These are phyloP conservation scores for Pythium volutum DNA, from an alignment of 352 stramenopile genomes.

Conservation along the genomic window DNA sequence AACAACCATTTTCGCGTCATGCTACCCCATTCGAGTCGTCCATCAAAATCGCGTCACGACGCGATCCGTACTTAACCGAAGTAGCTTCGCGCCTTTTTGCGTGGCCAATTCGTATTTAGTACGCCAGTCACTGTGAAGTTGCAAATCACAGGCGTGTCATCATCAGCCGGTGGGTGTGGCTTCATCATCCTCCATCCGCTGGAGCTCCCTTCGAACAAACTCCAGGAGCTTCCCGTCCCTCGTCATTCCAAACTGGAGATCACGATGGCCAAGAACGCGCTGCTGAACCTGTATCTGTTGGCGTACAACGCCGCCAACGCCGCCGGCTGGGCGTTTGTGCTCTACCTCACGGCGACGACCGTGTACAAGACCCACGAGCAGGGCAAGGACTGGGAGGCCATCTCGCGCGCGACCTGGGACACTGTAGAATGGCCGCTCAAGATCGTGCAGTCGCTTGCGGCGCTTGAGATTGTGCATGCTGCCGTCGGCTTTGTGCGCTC, in stretches of 20 bases:
- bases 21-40: conserved; percentile 6
- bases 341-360: conserved; percentile 57
- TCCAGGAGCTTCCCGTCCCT: too few relatives aligned
- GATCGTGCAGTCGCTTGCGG: conserved; percentile 92
- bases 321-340: conserved; percentile 68
- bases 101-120: conserved; percentile 4
- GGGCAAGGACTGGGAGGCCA: conserved; percentile 49
- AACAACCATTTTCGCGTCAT: too few relatives aligned
- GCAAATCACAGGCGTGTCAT: conserved; percentile 21
- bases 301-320: conserved; percentile 70
- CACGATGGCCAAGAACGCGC: conserved; percentile 61
- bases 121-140: neutral
- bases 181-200: conserved; percentile 13
- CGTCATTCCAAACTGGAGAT: too few relatives aligned
- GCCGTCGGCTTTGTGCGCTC: conserved; percentile 94
- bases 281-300: conserved; percentile 72
- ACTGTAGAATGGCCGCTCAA: conserved; percentile 58
- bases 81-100: neutral
- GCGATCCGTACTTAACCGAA: conserved; percentile 15
- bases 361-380: conserved; percentile 39
- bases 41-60: conserved; percentile 3
- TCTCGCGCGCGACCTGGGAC: conserved; percentile 53
- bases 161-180: conserved; percentile 1
- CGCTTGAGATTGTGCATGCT: conserved; percentile 97
- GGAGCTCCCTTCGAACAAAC: too few relatives aligned